Percentiles rank a stretch among this genome's conserved stretches.
Evolutionary conservation across 805 yeast species (phyloP).

Genomic region (Saccharomyces jurei): DNA sequence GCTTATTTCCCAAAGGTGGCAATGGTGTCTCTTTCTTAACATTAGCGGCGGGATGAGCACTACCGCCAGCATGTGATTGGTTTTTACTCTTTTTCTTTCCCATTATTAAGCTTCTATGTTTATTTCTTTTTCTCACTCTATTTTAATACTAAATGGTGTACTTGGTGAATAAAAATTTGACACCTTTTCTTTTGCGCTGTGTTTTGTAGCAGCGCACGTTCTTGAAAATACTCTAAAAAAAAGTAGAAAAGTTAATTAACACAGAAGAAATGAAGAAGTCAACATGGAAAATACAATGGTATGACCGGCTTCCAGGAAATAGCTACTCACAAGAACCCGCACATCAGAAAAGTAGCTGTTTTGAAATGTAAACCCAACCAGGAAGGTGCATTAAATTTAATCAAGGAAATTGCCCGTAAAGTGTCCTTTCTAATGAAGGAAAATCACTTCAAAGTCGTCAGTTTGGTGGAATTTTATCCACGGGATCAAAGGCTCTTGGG

Average conservation of each 20-base stretch:
- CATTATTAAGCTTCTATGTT: background rate
- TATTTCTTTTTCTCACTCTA: background rate
- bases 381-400: conserved; percentile 47
- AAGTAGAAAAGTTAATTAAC: background rate
- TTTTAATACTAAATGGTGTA: background rate
- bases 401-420: conserved; percentile 58
- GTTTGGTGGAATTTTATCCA: conserved; percentile 77
- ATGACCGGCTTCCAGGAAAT: background rate
- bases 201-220: background rate
- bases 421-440: conserved; percentile 76
- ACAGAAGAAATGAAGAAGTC: background rate
- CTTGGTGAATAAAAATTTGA: background rate
- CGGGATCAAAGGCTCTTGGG: conserved; percentile 60
- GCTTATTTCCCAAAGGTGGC: conserved; percentile 1
- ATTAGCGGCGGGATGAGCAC: background rate
- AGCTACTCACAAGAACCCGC: conserved; percentile 18
- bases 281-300: background rate
- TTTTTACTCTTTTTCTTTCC: background rate
- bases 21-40: background rate
- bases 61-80: background rate
- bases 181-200: background rate
- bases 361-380: conserved; percentile 40
- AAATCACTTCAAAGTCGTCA: conserved; percentile 55
- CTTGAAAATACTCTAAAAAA: background rate
- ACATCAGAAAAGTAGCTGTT: conserved; percentile 33